Evolutionary conservation across 768 basidiomycete genomes (phyloP).

Genomic region (Boletus pseudo-olivaceus): DNA sequence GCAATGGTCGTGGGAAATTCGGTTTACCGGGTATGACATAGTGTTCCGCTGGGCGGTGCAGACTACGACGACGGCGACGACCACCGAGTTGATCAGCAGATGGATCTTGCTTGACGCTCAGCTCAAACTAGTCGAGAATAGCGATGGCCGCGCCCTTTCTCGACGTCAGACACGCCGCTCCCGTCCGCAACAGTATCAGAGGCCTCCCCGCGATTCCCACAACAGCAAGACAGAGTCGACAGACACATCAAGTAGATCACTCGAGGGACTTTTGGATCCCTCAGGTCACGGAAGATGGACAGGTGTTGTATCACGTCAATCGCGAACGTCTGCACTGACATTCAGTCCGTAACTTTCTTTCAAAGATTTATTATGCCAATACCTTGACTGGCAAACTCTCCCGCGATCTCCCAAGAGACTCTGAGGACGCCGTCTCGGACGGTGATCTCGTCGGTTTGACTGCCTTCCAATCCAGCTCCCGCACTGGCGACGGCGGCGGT

Average conservation of each 20-base stretch:
- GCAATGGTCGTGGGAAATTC: conserved; percentile 9
- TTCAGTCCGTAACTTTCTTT: background rate
- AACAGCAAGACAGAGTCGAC: background rate
- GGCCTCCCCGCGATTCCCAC: conserved; percentile 30
- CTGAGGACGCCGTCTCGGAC: conserved; percentile 54
- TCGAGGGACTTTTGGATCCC: conserved; percentile 89
- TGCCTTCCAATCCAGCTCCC: conserved; percentile 47
- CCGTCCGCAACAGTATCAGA: conserved; percentile 22
- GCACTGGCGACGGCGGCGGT: conserved; percentile 46
- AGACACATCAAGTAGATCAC: conserved; percentile 3
- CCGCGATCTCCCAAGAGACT: conserved; percentile 73
- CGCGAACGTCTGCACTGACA: background rate
- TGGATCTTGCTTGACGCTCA: conserved; percentile 2
- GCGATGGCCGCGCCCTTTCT: conserved; percentile 18
- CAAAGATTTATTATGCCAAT: conserved; percentile 90
- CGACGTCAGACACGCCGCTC: conserved; percentile 1
- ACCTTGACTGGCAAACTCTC: conserved; percentile 77
- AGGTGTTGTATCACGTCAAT: conserved; percentile 46
- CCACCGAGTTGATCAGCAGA: background rate
- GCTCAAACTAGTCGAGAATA: conserved; percentile 4
- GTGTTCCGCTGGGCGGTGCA: conserved; percentile 9
- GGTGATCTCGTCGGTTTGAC: conserved; percentile 53
- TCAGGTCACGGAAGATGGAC: conserved; percentile 72
- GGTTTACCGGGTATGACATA: conserved; percentile 10
- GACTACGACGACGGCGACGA: conserved; percentile 11